Evolutionary conservation across 306 rosid genomes (phyloP).

Genomic region (Sesbania bispinosa): DNA sequence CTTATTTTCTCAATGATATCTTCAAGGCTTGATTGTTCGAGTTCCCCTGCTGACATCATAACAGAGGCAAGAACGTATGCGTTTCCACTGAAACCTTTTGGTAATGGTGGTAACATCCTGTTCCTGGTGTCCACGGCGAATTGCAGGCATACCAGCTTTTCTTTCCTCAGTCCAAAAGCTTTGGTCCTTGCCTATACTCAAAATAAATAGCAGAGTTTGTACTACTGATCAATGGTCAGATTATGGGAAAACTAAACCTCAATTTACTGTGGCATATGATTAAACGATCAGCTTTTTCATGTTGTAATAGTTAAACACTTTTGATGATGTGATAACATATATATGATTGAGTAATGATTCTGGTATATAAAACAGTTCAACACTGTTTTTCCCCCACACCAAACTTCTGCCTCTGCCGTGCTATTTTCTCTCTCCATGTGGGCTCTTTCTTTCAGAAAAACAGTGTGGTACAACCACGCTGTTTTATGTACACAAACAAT

Average conservation of each 20-base stretch:
- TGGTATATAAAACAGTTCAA: too few species aligned
- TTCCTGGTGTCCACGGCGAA: constrained; percentile 66
- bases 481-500: too few species aligned
- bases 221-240: too few species aligned
- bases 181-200: constrained; percentile 50
- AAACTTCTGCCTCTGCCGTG: too few species aligned
- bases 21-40: constrained; percentile 39
- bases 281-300: too few species aligned
- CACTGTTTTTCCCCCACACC: too few species aligned
- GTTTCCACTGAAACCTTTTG: constrained; percentile 66
- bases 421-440: too few species aligned
- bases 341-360: too few species aligned
- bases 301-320: too few species aligned
- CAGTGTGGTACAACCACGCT: too few species aligned
- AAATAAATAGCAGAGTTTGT: background rate
- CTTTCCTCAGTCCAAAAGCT: constrained; percentile 48
- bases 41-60: constrained; percentile 40
- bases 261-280: background rate
- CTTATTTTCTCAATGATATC: constrained; percentile 46
- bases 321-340: too few species aligned
- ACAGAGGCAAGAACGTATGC: constrained; percentile 74
- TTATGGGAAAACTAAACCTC: background rate
- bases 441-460: too few species aligned
- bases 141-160: constrained; percentile 60
- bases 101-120: constrained; percentile 50